Base-by-base conservation (phyloP, 75 land plant species). In the Picea sitchensis region DNA sequence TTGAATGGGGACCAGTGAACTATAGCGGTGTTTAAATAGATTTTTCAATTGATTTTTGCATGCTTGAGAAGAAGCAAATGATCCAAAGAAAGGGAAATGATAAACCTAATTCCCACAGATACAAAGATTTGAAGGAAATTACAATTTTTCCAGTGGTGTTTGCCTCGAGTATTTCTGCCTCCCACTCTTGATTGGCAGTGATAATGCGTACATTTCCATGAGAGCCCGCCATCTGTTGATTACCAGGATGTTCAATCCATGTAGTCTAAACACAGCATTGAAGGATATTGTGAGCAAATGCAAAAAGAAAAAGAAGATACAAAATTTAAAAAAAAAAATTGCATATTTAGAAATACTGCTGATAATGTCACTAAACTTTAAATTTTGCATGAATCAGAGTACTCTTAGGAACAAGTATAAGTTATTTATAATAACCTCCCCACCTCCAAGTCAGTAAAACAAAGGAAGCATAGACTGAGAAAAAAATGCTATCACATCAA, bases 141-240 rank as follows among this genome's bases (percentile, higher is more conserved):
- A 86, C 88, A 58, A 82, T 86, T 47, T 87, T 90, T 34, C 81
- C 83, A 58, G 72, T 80, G 34, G 30, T 68, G 21, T 65, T 80
- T 17, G 89, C 87, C 80, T 87, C 85, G 14, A 81, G 76, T 14
- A 78, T 63, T 78, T 82, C 80, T 62, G 69, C 75, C 18, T 89
- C 88, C 88, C 88, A 89, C 15, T 12, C 59, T 38, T 80, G 85
- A 44, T 71, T 77, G 23, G 82, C 77, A 31, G 78, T 82, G 58
- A 89, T 69, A 20, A 80, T 80, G 21, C 84, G 86, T 51, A 89
- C 88, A 78, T 86, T 87, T 75, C 86, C 81, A 77, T 62, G n/a
- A 62, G 20, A 62, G n/a, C 23, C 64, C 20, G 21, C 20, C 23
- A 7, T 62, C n/a, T 62, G 21, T 20, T 20, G 21, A 62, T 20